Conservation (phyloP, 176 grass and related monocot species). For the Oryza meyeriana region DNA sequence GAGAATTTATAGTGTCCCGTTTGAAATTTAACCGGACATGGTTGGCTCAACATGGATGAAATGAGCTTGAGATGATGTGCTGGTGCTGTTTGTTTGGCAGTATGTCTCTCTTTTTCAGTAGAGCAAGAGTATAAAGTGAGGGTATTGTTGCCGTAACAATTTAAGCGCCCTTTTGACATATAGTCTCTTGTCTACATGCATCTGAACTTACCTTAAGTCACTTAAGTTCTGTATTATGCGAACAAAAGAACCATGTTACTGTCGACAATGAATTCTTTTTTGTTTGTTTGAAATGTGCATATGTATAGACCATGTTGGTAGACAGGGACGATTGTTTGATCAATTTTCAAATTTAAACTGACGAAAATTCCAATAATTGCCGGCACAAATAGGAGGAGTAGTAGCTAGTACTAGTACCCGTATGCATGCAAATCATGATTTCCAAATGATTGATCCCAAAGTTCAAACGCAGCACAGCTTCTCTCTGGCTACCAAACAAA, state of each 20-base stretch:
- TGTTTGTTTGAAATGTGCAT: background rate
- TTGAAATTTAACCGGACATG: background rate
- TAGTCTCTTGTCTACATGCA: constrained; percentile 20
- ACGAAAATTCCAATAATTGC: background rate
- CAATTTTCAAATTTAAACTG: background rate
- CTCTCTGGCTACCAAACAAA: constrained; percentile 30
- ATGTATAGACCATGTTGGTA: too few relatives aligned
- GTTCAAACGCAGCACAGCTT: constrained; percentile 20
- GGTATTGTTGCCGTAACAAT: background rate
- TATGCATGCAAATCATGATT: background rate
- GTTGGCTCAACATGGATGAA: background rate
- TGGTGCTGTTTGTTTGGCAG: background rate
- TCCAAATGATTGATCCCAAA: constrained; percentile 41
- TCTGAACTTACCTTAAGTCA: background rate
- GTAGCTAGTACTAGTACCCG: too few relatives aligned
- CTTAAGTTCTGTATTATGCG: background rate
- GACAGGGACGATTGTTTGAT: background rate
- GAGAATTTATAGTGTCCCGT: constrained; percentile 5
- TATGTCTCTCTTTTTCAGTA: constrained; percentile 34
- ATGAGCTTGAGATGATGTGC: background rate
- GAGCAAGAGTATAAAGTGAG: background rate
- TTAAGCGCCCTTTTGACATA: constrained; percentile 23
- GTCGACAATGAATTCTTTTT: background rate
- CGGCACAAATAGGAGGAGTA: background rate
- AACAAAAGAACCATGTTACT: background rate